Evolutionary conservation across 208 protist species (phyloP), one percentile per base, ranked within the genome.

Genomic region (Leptomonas seymouri): DNA sequence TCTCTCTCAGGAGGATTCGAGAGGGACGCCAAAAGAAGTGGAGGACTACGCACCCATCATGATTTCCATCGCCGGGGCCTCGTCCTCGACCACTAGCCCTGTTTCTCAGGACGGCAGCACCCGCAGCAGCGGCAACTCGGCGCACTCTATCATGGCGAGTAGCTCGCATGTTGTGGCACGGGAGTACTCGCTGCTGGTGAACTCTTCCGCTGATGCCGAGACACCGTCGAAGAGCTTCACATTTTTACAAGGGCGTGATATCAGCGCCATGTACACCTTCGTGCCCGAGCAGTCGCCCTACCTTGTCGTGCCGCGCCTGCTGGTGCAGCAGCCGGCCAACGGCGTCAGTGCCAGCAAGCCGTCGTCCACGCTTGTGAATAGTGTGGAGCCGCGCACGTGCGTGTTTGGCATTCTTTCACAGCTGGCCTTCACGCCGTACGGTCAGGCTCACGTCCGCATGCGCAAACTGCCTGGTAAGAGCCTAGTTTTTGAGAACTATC

Each of bases 401-500:
- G 76, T 83, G 30, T 48, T 88, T 20, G 86, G 78, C 2, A 71
- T 87, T 25, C 79, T 87, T 23, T 83, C 82, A 16, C 74, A 84
- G 21, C 44, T 78, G n/a, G 69, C 62, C 1, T 78, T 85, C 28
- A 83, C 74, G 0, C 60, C 76, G 0, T 57, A 73, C 48, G 82
- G 78, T 15, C 76, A 77, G 16, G 70, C 78, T 11, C 70, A 81
- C 45, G 76, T 93, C 31, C 69, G 61, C 14, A 67, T 93, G 56
- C 71, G 71, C 39, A 36, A 34, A n/a, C 65, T 90, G 14, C 68
- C 70, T 27, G 51, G 21, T 21, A 68, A 60, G 23, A 85, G 71
- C 70, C 72, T 66, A n/a, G 78, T 80, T 28, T 90, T 85, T 50
- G 57, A 78, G n/a, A 89, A 87, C 61, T 84, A 84, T 57, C 72